Conservation (phyloP, 2,329 filamentous ascomycete species). For the Ophiobolus disseminans region DNA sequence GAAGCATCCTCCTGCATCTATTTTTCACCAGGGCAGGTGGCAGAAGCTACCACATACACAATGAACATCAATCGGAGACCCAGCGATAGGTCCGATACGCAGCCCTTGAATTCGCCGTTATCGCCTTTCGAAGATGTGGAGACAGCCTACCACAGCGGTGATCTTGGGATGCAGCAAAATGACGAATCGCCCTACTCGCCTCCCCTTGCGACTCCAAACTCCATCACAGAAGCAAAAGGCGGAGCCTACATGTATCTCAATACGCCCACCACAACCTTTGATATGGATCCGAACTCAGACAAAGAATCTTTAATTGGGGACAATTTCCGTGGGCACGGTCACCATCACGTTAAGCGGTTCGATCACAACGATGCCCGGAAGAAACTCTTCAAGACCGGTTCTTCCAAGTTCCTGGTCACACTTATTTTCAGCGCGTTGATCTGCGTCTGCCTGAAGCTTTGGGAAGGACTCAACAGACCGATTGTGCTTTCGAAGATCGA, state of each 20-base stretch:
- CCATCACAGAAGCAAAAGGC: conserved; percentile 17
- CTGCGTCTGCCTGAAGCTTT: conserved; percentile 35
- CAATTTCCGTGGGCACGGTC: conserved; percentile 12
- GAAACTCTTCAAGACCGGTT: conserved; percentile 35
- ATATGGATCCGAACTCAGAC: conserved; percentile 24
- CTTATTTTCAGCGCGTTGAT: conserved; percentile 40
- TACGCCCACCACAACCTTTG: conserved; percentile 19
- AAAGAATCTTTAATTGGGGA: conserved; percentile 24
- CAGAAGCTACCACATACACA: too few species aligned
- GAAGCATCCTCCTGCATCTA: too few species aligned
- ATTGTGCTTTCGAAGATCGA: conserved; percentile 36
- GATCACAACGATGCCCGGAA: conserved; percentile 42
- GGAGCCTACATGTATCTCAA: conserved; percentile 29
- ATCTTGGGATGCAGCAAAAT: conserved; percentile 32
- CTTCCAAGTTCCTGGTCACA: conserved; percentile 34
- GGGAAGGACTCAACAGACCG: conserved; percentile 35
- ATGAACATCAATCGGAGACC: conserved; percentile 16
- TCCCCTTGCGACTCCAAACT: conserved; percentile 23
- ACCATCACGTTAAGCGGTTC: conserved; percentile 33
- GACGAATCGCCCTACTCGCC: conserved; percentile 23
- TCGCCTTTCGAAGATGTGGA: conserved; percentile 9
- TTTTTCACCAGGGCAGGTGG: too few species aligned
- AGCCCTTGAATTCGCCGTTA: conserved; percentile 13
- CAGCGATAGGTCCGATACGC: conserved; percentile 5
- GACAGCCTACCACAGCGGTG: conserved; percentile 23